phyloP scores from a whole-genome alignment of 352 stramenopile genomes.

The Pythium apleroticum region DNA sequence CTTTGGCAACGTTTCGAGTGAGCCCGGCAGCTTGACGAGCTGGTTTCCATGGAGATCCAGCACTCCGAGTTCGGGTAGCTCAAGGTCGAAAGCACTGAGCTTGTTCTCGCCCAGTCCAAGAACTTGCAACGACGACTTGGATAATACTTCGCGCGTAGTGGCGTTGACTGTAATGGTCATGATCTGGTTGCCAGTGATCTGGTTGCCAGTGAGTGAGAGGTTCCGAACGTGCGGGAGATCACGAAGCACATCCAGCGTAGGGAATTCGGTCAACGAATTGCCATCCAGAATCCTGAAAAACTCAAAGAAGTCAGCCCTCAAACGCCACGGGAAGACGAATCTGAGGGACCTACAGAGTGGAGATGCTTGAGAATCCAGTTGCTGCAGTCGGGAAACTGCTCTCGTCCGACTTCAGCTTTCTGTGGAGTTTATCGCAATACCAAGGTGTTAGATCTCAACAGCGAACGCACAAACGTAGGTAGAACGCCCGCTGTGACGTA shows the following conservation, averaged over 20 bases:
- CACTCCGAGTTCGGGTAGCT: not conserved
- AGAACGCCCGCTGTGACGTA: not conserved
- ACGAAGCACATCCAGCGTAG: conserved; percentile 6
- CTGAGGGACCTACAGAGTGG: conserved; percentile 7
- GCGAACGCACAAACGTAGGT: no score
- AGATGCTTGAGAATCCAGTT: conserved; percentile 6
- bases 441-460: not conserved
- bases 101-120: conserved; percentile 10
- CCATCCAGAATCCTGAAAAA: conserved; percentile 7
- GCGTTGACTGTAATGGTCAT: not conserved
- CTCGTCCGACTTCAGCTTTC: not conserved
- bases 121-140: not conserved
- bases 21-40: conserved; percentile 5
- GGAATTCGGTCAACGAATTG: not conserved
- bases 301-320: not conserved
- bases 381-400: not conserved
- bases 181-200: conserved; percentile 15
- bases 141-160: not conserved
- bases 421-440: not conserved
- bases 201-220: conserved; percentile 13
- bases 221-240: conserved; percentile 13
- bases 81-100: conserved; percentile 1
- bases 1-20: not conserved
- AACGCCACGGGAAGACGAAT: not conserved
- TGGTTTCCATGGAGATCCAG: conserved; percentile 12